Evolutionary conservation across 148 eudicot genomes (phyloP), one percentile per base, ranked within the genome.

Genomic region (Talinum fruticosum): DNA sequence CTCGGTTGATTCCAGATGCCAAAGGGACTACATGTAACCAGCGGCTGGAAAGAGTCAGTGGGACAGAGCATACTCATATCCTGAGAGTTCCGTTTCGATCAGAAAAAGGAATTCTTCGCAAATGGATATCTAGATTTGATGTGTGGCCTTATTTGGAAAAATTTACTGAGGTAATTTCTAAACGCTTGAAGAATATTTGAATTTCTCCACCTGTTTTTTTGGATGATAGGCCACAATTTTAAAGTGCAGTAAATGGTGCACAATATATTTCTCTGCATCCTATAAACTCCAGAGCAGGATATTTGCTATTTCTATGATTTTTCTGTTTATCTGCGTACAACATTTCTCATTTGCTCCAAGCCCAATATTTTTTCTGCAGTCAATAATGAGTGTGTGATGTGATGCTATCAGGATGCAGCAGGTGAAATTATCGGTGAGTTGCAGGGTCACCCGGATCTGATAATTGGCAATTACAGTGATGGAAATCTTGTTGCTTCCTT

Each of bases 101-200:
- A 66, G 90, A 96, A 61, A 86, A 88, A 72, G 99, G 99, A 35
- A 66, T 91, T 78, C 95, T 96, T 83, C 92, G 76, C 64, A 88
- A 96, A 84, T 96, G 99, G 99, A 88, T 96, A 53, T 96, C 99
- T 80, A 89, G 99, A 80, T 96, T 96, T 76, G 99, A 96, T 81
- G 88, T 96, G 15, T 96, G 99, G 99, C 99, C 99, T 53, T 96
- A 91, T 82, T 84, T 96, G 75, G 99, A 96, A 85, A 88, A 71
- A 23, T 93, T 88, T 85, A 78, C 98, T 19, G 92, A 93, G 99
- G 99, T 93, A 87, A 84, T 33, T 33, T 18, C 33, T 72, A 23
- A 29, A 29, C 51, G 1, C 26, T 29, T 13, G n/a, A n/a, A n/a
- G n/a, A n/a, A n/a, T n/a, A 70, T 21, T 16, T n/a, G 18, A n/a